Percentiles rank a stretch among this genome's conserved stretches.
These are phyloP conservation scores for Yarrowia osloensis DNA, from an alignment of 805 yeast genomes.

Conservation along the genomic window DNA sequence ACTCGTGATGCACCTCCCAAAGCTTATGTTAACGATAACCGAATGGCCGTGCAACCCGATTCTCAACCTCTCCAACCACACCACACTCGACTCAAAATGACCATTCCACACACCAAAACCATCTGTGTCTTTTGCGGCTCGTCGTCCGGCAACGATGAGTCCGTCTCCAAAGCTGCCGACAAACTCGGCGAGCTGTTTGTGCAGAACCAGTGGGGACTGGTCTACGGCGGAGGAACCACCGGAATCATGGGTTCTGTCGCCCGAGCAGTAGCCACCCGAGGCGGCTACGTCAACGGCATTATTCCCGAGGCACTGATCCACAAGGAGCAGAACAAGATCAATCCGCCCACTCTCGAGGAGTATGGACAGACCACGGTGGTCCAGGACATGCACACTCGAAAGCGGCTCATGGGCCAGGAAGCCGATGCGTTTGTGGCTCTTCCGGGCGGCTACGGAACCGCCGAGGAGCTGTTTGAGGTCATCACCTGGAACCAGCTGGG, in stretches of 20 bases:
- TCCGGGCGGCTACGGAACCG: constrained; percentile 91
- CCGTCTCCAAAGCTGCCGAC: constrained; percentile 56
- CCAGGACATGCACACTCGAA: constrained; percentile 86
- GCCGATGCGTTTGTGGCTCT: constrained; percentile 85
- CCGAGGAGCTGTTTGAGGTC: constrained; percentile 87
- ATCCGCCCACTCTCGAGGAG: constrained; percentile 52
- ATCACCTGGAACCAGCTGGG: constrained; percentile 91
- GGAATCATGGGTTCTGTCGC: constrained; percentile 40
- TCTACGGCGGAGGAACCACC: constrained; percentile 86
- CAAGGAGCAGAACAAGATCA: constrained; percentile 60
- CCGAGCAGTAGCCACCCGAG: constrained; percentile 34
- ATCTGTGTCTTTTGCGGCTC: constrained; percentile 90
- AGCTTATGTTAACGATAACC: background rate
- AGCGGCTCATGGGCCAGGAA: constrained; percentile 80
- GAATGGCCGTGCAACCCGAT: background rate
- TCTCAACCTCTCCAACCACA: background rate
- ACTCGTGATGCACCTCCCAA: background rate
- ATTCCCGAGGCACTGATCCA: constrained; percentile 82
- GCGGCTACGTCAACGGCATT: constrained; percentile 68
- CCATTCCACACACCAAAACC: constrained; percentile 41
- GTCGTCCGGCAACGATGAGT: constrained; percentile 60
- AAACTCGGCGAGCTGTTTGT: constrained; percentile 63
- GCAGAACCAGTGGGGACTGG: constrained; percentile 65
- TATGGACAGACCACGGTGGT: constrained; percentile 83
- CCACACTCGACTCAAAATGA: background rate